phyloP scores from a whole-genome alignment of 202 grass and related monocot genomes.

The Musa balbisiana region DNA sequence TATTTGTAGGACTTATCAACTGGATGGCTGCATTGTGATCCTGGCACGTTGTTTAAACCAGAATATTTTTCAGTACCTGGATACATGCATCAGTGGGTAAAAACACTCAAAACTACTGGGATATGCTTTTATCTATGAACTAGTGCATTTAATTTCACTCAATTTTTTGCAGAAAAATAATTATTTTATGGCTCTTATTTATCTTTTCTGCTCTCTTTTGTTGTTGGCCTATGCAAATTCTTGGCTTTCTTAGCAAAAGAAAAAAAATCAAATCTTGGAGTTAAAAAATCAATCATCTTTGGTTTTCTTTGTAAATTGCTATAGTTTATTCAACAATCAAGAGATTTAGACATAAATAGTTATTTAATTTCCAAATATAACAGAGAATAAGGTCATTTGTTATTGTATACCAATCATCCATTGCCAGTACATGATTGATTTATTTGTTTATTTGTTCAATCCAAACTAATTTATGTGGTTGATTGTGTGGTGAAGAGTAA shows the following conservation, averaged over 20 bases:
- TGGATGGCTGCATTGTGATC: constrained; percentile 81
- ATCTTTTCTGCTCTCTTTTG: background rate
- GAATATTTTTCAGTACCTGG: constrained; percentile 46
- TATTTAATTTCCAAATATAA: too few species aligned
- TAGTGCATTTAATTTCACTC: background rate
- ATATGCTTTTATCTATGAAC: background rate
- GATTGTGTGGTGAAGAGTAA: too few species aligned
- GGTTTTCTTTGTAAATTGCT: background rate
- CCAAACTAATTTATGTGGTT: too few species aligned
- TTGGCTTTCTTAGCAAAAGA: background rate
- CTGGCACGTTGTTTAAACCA: constrained; percentile 63
- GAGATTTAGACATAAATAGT: too few species aligned
- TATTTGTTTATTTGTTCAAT: background rate
- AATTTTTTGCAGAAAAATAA: background rate
- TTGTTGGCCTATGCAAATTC: background rate
- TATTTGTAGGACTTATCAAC: constrained; percentile 60
- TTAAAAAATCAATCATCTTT: too few species aligned
- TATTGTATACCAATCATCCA: background rate
- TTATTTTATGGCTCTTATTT: background rate
- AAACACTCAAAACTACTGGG: constrained; percentile 14
- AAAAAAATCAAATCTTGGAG: too few species aligned
- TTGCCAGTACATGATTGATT: background rate
- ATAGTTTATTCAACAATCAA: too few species aligned
- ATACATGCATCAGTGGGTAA: constrained; percentile 60
- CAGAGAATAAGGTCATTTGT: background rate